Evolutionary conservation across 345 rosid genomes (phyloP), one percentile per base, ranked within the genome.

Genomic region (Lepidium aucheri): DNA sequence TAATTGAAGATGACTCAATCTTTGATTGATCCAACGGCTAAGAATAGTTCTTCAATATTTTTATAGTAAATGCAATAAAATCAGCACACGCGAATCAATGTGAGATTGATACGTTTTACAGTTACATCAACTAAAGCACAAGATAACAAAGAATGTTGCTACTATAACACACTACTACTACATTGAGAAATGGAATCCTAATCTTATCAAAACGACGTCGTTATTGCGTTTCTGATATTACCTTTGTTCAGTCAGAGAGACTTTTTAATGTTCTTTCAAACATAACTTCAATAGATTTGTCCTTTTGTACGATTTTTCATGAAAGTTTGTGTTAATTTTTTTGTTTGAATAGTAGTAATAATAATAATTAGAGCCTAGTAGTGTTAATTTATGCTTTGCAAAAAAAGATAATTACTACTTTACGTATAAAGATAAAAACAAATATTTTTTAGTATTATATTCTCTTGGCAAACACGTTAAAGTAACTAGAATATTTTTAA

Each of bases 1-100:
- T 28, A 41, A 65, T 59, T 73, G 76, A 72, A 50, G 67, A 58
- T 67, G 61, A 72, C 47, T 38, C 34, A 6, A 15, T 22, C 0
- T 62, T 50, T 53, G 15, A 34, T 33, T 50, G 34, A 73, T 66
- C 72, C 67, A 60, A 73, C 67, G 72, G 76, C 50, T 58, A 55
- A 8, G 1, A 42, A 33, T n/a, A 50, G 61, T 28, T 28, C 30
- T 26, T 4, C 0, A 26, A 4, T 26, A 24, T 24, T 24, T 26
- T 26, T 26, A 26, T 26, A 26, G 30, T 26, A 26, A 18, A 15
- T 8, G 63, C 47, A 70, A 60, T 28, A 46, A 64, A 63, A 57
- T 63, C 69, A 32, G 49, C 53, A 65, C 76, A 65, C 72, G 76
- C 76, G 72, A 73, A 73, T 65, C 72, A 65, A 73, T 73, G 67